A percentile compares a stretch with the other conserved stretches of the same genome.
These are phyloP conservation scores for Emmonsiellopsis sp. DNA, from an alignment of 2,329 filamentous ascomycete species.

Conservation along the genomic window DNA sequence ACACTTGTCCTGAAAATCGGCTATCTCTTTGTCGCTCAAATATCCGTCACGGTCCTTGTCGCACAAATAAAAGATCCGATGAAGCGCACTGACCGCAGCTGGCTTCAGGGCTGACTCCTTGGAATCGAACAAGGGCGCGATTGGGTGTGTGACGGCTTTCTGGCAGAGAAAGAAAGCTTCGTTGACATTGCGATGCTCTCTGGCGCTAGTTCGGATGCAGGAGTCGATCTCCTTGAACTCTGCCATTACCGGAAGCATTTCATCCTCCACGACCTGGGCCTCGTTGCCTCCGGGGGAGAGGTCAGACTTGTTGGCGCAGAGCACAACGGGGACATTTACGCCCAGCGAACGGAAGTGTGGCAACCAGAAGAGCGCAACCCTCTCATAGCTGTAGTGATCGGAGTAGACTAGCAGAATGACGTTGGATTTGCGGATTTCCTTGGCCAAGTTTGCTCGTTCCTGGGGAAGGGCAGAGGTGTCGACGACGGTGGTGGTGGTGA, in stretches of 20 bases:
- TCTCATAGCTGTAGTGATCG: constrained; percentile 97
- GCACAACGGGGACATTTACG: constrained; percentile 95
- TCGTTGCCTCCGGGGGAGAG: constrained; percentile 65
- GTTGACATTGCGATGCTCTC: constrained; percentile 88
- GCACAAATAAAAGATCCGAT: constrained; percentile 87
- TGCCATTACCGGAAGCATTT: constrained; percentile 96
- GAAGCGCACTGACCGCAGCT: constrained; percentile 74
- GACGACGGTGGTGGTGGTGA: constrained; percentile 85
- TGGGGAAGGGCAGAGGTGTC: constrained; percentile 94
- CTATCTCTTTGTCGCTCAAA: constrained; percentile 81
- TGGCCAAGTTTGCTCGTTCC: constrained; percentile 79
- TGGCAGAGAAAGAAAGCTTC: constrained; percentile 97
- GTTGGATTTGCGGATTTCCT: constrained; percentile 93
- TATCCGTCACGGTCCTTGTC: constrained; percentile 95
- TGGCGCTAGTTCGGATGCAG: constrained; percentile 87
- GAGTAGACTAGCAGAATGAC: constrained; percentile 95
- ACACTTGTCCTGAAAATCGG: constrained; percentile 81
- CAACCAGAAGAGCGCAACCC: constrained; percentile 96
- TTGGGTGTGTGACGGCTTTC: constrained; percentile 94
- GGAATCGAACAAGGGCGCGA: constrained; percentile 91
- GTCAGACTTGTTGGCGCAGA: constrained; percentile 98
- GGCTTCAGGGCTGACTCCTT: constrained; percentile 87
- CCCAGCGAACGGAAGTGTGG: constrained; percentile 94
- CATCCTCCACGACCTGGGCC: constrained; percentile 82
- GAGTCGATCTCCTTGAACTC: constrained; percentile 99